A percentile compares a stretch with the other conserved stretches of the same genome.
Evolutionary conservation across 2,329 filamentous ascomycete genomes (phyloP).

Genomic region (Monilinia fructicola): DNA sequence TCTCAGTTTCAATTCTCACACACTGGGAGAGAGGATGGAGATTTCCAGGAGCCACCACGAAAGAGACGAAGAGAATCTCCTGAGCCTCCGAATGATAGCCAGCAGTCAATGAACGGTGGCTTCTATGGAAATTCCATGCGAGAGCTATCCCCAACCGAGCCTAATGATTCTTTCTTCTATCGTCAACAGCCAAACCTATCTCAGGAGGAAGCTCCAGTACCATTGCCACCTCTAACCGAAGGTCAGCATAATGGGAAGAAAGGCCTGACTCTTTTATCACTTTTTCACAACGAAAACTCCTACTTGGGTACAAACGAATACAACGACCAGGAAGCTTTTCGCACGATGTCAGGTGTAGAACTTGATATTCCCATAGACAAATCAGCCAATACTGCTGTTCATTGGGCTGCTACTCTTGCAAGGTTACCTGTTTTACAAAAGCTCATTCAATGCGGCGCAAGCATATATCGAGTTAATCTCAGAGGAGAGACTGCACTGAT

Average conservation of each 20-base stretch:
- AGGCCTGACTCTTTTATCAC: conserved; percentile 68
- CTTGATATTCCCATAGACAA: conserved; percentile 91
- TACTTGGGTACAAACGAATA: conserved; percentile 57
- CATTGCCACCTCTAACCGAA: conserved; percentile 64
- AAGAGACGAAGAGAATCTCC: conserved; percentile 64
- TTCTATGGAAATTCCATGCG: conserved; percentile 58
- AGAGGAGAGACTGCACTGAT: conserved; percentile 91
- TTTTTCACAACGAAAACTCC: conserved; percentile 71
- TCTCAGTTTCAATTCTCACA: conserved; percentile 35
- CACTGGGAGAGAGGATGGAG: conserved; percentile 46
- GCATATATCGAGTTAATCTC: conserved; percentile 82
- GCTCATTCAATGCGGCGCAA: conserved; percentile 80
- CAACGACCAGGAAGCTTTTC: conserved; percentile 73
- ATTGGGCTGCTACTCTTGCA: conserved; percentile 94
- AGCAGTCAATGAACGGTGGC: conserved; percentile 34
- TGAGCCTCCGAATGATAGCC: conserved; percentile 51
- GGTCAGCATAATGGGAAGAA: conserved; percentile 69
- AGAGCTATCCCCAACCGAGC: conserved; percentile 71
- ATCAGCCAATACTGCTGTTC: conserved; percentile 84
- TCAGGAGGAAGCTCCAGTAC: conserved; percentile 52
- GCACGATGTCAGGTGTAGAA: conserved; percentile 73
- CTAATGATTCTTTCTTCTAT: conserved; percentile 76
- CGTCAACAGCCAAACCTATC: conserved; percentile 43
- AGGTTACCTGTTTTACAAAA: conserved; percentile 79
- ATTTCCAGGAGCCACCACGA: conserved; percentile 72